Evolutionary conservation across 208 protist genomes (phyloP).

Genomic region (Wallacemonas sp.): DNA sequence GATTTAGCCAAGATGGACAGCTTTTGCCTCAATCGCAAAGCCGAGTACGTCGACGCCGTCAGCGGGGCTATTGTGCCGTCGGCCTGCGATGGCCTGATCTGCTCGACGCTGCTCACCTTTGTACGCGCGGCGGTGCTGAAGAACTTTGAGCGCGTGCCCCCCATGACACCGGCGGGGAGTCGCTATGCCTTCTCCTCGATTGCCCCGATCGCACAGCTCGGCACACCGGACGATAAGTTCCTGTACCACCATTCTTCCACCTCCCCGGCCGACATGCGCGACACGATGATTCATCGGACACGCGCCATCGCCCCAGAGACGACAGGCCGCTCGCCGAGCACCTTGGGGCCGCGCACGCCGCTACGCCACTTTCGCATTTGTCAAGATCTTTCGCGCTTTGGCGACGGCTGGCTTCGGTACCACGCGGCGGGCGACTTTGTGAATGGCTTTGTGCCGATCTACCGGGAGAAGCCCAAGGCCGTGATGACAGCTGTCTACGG

Average conservation of each 20-base stretch:
- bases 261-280: slow-evolving; percentile 35
- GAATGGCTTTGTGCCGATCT: slow-evolving; percentile 39
- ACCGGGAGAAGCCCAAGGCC: slow-evolving; percentile 30
- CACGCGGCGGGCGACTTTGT: slow-evolving; percentile 8
- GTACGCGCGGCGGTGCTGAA: slow-evolving; percentile 44
- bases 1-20: slow-evolving; percentile 38
- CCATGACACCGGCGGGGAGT: slow-evolving; percentile 38
- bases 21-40: slow-evolving; percentile 62
- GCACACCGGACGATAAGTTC: slow-evolving; percentile 28
- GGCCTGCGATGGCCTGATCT: slow-evolving; percentile 30
- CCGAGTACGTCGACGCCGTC: slow-evolving; percentile 72
- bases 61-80: slow-evolving; percentile 62
- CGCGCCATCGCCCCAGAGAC: background rate
- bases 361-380: slow-evolving; percentile 37
- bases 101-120: slow-evolving; percentile 34
- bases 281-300: slow-evolving; percentile 24
- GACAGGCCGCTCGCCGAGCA: too few relatives aligned
- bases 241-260: slow-evolving; percentile 35
- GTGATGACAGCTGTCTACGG: slow-evolving; percentile 12
- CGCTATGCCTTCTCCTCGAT: slow-evolving; percentile 33
- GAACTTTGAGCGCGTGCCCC: slow-evolving; percentile 66
- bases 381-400: slow-evolving; percentile 51
- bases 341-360: slow-evolving; percentile 1
- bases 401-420: slow-evolving; percentile 25
- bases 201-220: slow-evolving; percentile 31